phyloP scores from a whole-genome alignment of 306 rosid genomes.

The Malus sieversii region DNA sequence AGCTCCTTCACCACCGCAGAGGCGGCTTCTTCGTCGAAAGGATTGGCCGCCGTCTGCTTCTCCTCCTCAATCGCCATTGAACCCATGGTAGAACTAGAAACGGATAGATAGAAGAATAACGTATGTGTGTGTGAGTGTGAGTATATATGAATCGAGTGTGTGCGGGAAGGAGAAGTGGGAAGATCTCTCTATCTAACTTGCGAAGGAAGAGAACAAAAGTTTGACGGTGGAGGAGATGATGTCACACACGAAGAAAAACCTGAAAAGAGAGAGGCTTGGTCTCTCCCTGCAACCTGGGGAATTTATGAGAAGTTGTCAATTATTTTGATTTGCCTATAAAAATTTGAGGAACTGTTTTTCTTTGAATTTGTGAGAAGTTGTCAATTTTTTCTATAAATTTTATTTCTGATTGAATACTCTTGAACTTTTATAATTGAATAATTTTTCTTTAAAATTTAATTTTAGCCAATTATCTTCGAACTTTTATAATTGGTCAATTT shows the following conservation, averaged over 20 bases:
- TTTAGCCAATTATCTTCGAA: too few relatives aligned
- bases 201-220: background rate
- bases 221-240: background rate
- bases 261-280: background rate
- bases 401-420: too few relatives aligned
- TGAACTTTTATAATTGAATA: too few relatives aligned
- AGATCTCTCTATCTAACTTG: background rate
- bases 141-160: background rate
- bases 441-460: too few relatives aligned
- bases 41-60: background rate
- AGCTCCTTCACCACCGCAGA: slow-evolving; percentile 16
- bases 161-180: background rate
- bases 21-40: slow-evolving; percentile 18
- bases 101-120: background rate
- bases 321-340: too few relatives aligned
- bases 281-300: background rate
- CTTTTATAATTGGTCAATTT: too few relatives aligned
- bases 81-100: background rate
- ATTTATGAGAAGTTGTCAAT: too few relatives aligned
- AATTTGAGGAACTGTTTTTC: too few relatives aligned
- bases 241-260: too few relatives aligned
- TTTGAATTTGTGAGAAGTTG: too few relatives aligned
- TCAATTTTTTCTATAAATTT: too few relatives aligned
- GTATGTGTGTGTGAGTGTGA: background rate
- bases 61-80: slow-evolving; percentile 1